Evolutionary conservation across 164 flowering plant species (phyloP).

Genomic region (Berberis vulgaris): DNA sequence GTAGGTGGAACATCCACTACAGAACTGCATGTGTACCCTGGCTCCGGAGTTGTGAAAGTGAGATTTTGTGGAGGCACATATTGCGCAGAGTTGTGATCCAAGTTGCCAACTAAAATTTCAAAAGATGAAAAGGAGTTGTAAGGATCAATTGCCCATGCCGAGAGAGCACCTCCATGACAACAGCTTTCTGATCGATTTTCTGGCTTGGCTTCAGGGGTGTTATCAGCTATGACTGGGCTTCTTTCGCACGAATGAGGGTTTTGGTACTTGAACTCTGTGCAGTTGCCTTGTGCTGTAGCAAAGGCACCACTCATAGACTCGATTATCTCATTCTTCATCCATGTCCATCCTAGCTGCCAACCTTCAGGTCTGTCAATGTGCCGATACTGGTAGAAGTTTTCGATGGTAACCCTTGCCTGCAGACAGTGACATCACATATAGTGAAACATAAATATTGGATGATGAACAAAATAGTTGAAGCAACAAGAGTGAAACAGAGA

Average conservation of each 20-base stretch:
- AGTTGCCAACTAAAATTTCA: conserved; percentile 38
- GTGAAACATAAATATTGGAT: background rate
- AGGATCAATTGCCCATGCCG: conserved; percentile 36
- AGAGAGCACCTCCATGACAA: conserved; percentile 40
- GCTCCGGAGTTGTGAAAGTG: conserved; percentile 49
- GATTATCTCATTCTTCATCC: conserved; percentile 43
- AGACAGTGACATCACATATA: background rate
- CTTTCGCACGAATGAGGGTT: conserved; percentile 43
- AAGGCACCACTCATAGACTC: conserved; percentile 54
- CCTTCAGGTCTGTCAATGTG: conserved; percentile 46
- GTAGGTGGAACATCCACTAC: conserved; percentile 34
- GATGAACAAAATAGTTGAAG: background rate
- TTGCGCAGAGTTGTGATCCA: conserved; percentile 12
- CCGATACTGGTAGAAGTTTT: conserved; percentile 49
- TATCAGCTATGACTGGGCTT: conserved; percentile 38
- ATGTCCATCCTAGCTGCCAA: conserved; percentile 56
- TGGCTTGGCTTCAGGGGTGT: conserved; percentile 26
- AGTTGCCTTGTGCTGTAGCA: conserved; percentile 44
- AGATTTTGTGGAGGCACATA: conserved; percentile 30
- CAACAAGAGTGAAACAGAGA: background rate
- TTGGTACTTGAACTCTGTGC: conserved; percentile 29
- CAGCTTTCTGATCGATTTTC: conserved; percentile 35
- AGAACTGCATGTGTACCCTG: conserved; percentile 49
- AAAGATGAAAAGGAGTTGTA: conserved; percentile 39
- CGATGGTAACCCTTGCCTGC: conserved; percentile 54